Evolutionary conservation across 495 filamentous ascomycete species (phyloP).

Genomic region (Annulohypoxylon stygium): DNA sequence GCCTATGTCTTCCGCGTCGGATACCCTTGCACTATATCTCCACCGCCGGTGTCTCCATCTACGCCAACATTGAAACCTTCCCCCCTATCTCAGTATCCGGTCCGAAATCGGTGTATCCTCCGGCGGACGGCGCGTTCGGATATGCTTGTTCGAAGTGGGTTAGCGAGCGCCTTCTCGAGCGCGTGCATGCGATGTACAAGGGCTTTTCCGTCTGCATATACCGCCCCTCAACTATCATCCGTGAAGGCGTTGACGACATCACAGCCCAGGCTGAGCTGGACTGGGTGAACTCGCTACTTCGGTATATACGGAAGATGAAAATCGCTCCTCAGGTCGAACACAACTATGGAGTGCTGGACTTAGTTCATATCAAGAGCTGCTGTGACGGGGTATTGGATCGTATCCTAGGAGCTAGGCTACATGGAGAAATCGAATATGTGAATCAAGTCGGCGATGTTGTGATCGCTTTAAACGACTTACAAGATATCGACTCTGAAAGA

Average conservation of each 20-base stretch:
- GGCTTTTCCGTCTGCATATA: conserved; percentile 35
- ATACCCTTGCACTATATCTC: conserved; percentile 49
- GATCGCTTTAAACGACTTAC: neutral
- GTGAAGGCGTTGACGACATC: conserved; percentile 29
- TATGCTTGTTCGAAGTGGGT: conserved; percentile 44
- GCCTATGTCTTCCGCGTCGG: conserved; percentile 35
- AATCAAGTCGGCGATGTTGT: neutral
- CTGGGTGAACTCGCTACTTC: conserved; percentile 44
- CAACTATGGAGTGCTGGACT: conserved; percentile 34
- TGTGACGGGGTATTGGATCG: neutral
- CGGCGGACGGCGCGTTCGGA: conserved; percentile 35
- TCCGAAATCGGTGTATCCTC: neutral
- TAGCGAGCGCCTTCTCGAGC: conserved; percentile 34
- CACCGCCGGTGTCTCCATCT: conserved; percentile 13
- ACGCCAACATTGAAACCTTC: neutral
- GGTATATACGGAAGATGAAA: conserved; percentile 26
- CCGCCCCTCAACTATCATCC: conserved; percentile 47
- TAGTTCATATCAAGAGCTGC: conserved; percentile 17
- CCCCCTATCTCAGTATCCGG: neutral
- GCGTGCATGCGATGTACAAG: neutral
- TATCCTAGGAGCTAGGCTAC: neutral
- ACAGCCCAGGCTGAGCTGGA: conserved; percentile 31
- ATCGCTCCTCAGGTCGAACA: conserved; percentile 28
- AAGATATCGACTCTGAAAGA: neutral
- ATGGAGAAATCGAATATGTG: neutral